These are phyloP conservation scores for Schwanniomyces occidentalis DNA, from an alignment of 805 yeast genomes.

Conservation along the genomic window DNA sequence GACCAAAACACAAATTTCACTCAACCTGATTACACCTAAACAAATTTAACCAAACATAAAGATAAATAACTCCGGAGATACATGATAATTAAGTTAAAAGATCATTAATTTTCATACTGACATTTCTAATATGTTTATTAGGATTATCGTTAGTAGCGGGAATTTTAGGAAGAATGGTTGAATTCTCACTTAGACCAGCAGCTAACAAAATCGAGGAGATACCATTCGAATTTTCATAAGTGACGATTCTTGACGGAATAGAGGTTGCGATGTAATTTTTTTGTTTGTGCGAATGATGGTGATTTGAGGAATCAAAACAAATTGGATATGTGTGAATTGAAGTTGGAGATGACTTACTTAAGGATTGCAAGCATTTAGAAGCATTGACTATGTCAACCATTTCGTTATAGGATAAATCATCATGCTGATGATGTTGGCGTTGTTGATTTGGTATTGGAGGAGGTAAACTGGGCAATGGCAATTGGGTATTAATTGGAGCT, in stretches of 20 bases:
- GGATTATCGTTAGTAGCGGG: slow-evolving; percentile 3
- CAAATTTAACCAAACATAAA: too few relatives aligned
- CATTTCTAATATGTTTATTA: slow-evolving; percentile 8
- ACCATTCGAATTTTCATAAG: slow-evolving; percentile 13
- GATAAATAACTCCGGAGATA: too few relatives aligned
- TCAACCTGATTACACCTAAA: too few relatives aligned
- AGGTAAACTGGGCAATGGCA: too few relatives aligned
- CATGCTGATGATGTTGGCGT: too few relatives aligned
- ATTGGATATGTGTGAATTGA: slow-evolving; percentile 7
- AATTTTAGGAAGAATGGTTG: background rate
- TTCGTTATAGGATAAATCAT: slow-evolving; percentile 13
- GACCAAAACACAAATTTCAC: too few relatives aligned
- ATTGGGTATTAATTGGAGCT: too few relatives aligned
- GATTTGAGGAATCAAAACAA: background rate
- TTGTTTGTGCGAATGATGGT: background rate
- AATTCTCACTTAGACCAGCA: slow-evolving; percentile 18
- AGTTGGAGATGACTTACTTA: slow-evolving; percentile 13
- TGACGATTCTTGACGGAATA: background rate
- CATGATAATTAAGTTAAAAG: slow-evolving; percentile 20
- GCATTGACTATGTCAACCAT: slow-evolving; percentile 36
- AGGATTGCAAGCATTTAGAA: slow-evolving; percentile 34
- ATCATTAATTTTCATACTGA: slow-evolving; percentile 32
- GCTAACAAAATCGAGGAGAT: slow-evolving; percentile 34
- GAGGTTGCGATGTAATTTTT: slow-evolving; percentile 7
- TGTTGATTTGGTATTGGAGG: too few relatives aligned